A percentile compares a stretch with the other conserved stretches of the same genome.
Conservation (phyloP, 176 grass and related monocot species). For the Oryza coarctata region DNA sequence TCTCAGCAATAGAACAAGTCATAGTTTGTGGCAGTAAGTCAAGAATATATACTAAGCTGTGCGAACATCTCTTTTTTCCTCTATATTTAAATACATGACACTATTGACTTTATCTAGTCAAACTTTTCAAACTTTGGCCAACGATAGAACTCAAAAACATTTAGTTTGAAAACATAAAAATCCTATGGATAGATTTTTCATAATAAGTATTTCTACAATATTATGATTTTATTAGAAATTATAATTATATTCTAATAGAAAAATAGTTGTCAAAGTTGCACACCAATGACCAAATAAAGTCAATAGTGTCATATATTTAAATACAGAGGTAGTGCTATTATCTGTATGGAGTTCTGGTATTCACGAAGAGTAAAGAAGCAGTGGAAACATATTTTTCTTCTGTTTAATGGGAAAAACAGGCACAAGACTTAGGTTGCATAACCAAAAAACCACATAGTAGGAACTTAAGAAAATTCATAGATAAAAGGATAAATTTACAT, state of each 20-base stretch:
- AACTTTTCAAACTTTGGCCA: too few relatives aligned
- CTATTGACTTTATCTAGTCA: too few relatives aligned
- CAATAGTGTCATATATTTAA: too few relatives aligned
- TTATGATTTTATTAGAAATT: too few relatives aligned
- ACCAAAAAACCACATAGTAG: neutral
- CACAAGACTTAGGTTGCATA: slow-evolving; percentile 5
- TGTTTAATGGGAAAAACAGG: slow-evolving; percentile 10
- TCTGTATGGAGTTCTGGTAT: neutral
- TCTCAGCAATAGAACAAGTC: slow-evolving; percentile 34
- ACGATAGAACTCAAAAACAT: too few relatives aligned
- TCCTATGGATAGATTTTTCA: too few relatives aligned
- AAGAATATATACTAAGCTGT: neutral
- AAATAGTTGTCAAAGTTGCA: too few relatives aligned
- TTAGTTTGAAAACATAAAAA: too few relatives aligned
- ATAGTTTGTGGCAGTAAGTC: neutral
- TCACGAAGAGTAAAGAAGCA: neutral
- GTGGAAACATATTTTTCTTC: neutral
- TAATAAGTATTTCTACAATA: too few relatives aligned
- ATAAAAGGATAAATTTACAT: neutral
- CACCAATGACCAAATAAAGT: too few relatives aligned
- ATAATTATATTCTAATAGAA: too few relatives aligned
- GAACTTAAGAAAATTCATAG: neutral
- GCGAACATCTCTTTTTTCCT: neutral
- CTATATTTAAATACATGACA: too few relatives aligned
- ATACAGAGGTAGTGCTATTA: neutral